These are phyloP conservation scores for Talaromyces ruber DNA, from an alignment of 495 filamentous ascomycete species.

Conservation along the genomic window DNA sequence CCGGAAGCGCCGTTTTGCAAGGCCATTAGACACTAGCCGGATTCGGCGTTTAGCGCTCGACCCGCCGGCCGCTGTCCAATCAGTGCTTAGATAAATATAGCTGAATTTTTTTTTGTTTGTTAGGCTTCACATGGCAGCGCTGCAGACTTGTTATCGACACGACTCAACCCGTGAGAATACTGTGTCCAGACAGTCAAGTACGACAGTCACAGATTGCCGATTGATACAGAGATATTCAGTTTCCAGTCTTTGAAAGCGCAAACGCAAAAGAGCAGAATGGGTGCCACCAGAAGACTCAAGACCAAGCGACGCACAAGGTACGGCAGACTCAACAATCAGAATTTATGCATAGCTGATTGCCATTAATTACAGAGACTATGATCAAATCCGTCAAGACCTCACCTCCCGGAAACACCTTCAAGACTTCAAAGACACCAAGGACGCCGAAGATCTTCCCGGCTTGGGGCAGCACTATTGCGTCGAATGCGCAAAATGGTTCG, in stretches of 20 bases:
- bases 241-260: not conserved
- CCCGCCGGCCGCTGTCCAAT: not conserved
- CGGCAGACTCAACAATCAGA: not conserved
- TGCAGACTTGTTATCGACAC: not conserved
- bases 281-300: constrained; percentile 45
- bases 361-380: constrained; percentile 59
- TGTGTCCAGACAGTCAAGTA: not conserved
- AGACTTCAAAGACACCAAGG: constrained; percentile 68
- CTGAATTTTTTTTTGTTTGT: constrained; percentile 1
- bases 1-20: not conserved
- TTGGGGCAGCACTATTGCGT: constrained; percentile 78
- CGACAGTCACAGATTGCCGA: not conserved
- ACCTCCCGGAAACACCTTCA: constrained; percentile 65
- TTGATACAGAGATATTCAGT: not conserved
- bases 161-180: not conserved
- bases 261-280: constrained; percentile 34
- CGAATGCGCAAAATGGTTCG: constrained; percentile 96
- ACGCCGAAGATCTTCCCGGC: constrained; percentile 76
- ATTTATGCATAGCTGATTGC: not conserved
- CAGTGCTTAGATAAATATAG: not conserved
- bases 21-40: not conserved
- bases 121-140: not conserved
- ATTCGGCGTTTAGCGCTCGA: not conserved
- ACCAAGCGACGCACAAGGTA: constrained; percentile 54
- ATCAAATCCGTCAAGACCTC: constrained; percentile 81